Conservation (phyloP, 306 rosid species). For the Medicago arabica region DNA sequence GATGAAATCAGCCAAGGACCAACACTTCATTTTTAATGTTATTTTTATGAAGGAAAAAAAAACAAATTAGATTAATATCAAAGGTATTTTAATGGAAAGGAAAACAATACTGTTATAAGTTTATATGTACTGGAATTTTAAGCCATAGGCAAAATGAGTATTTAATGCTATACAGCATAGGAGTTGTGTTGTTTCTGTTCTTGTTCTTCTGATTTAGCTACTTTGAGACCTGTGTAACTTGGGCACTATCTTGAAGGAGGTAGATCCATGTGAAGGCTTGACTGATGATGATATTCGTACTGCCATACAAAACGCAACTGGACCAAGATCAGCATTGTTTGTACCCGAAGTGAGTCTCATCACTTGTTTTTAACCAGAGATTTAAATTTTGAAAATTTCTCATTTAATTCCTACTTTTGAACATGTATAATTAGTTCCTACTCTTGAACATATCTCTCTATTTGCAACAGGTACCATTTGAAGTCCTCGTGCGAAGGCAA, state of each 20-base stretch:
- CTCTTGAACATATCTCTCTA: constrained; percentile 27
- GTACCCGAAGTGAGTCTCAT: constrained; percentile 86
- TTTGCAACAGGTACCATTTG: constrained; percentile 83
- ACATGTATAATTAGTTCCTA: not conserved
- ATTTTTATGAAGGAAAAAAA: no score
- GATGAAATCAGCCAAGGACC: no score
- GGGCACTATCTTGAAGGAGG: constrained; percentile 69
- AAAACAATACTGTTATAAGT: no score
- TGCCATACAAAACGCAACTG: constrained; percentile 98
- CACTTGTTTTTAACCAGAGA: not conserved
- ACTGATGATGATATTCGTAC: constrained; percentile 98
- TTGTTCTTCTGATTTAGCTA: constrained; percentile 16
- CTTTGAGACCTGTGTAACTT: constrained; percentile 41
- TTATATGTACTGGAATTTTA: not conserved
- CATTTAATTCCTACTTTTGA: not conserved
- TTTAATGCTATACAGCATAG: constrained; percentile 8
- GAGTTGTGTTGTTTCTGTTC: constrained; percentile 34
- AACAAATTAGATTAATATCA: no score
- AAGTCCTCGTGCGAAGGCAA: constrained; percentile 94
- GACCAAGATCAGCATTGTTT: constrained; percentile 92
- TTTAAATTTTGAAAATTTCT: constrained; percentile 12
- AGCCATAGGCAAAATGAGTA: not conserved
- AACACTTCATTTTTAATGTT: no score
- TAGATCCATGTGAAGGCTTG: constrained; percentile 99
- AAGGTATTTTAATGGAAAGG: no score